phyloP scores from a whole-genome alignment of 495 filamentous ascomycete genomes.

The Parathielavia appendiculata region DNA sequence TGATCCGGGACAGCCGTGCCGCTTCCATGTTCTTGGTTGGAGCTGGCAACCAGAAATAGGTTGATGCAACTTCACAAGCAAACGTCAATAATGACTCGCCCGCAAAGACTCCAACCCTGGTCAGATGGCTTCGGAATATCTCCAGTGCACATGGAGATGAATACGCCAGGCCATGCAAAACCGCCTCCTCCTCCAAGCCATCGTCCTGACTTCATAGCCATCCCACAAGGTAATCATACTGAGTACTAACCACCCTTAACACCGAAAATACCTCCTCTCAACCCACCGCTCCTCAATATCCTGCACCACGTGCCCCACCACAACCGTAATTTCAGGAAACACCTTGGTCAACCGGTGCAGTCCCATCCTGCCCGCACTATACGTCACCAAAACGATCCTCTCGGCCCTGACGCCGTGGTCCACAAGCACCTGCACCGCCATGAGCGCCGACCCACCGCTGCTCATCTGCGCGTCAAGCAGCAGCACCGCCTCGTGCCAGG shows the following conservation, averaged over 20 bases:
- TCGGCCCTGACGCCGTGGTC: conserved; percentile 89
- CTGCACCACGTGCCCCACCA: conserved; percentile 64
- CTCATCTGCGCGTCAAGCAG: conserved; percentile 92
- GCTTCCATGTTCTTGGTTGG: too few species aligned
- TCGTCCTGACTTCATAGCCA: neutral
- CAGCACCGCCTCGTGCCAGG: conserved; percentile 69
- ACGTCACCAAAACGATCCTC: conserved; percentile 54
- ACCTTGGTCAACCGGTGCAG: conserved; percentile 77
- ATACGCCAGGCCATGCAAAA: neutral
- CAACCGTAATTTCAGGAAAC: conserved; percentile 76
- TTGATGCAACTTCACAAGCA: too few species aligned
- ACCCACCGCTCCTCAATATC: conserved; percentile 38
- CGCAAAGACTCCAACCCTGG: too few species aligned
- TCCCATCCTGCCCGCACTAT: conserved; percentile 44
- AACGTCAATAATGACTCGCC: too few species aligned
- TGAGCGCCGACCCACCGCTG: conserved; percentile 85
- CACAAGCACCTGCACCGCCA: conserved; percentile 90
- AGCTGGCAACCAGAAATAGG: too few species aligned
- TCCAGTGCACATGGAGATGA: too few species aligned
- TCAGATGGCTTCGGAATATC: too few species aligned
- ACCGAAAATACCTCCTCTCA: conserved; percentile 36
- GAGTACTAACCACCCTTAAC: conserved; percentile 17
- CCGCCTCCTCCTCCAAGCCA: neutral
- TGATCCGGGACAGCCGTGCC: too few species aligned
- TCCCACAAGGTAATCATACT: neutral